Base-by-base conservation (phyloP, 129 eudicot genomes). In the Logfia minima region DNA sequence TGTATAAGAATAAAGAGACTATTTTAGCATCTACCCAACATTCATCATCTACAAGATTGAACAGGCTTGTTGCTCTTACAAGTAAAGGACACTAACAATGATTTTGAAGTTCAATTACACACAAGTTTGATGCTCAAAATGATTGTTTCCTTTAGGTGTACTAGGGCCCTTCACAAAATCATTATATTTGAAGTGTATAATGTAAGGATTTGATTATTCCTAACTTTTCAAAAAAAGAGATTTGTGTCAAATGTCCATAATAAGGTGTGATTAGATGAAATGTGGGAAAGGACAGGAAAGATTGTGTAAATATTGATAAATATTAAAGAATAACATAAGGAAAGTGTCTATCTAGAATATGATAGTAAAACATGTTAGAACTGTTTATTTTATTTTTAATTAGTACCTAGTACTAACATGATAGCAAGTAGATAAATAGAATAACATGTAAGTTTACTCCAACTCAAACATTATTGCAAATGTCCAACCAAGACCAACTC, bases 151-250 rank as follows among this genome's bases (percentile, higher is more conserved):
- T 64, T 68, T 68, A 51, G 10, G 10, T 68, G 56, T 39, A 39
- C 29, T 8, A 68, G 56, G 72, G 55, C 21, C 26, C 56, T 19
- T 68, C 32, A 34, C 31, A 68, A 35, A 35, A 68, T 19, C 28
- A 68, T 68, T 39, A 37, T 68, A 39, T 68, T 35, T 35, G 71
- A 67, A 67, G 71, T 67, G 71, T 66, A 35, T 66, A 16, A 16
- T 35, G 10, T 66, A 66, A 35, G 53, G 11, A 16, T 35, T 32
- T 68, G 56, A 35, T 39, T 21, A 68, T 31, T 28, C 21, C 43
- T 17, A 13, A n/a, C 23, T 14, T 21, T 68, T 68, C 56, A 14
- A 35, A 32, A n/a, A 68, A 39, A 23, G 8, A 8, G 17, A 68
- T 39, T 10, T 68, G 7, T 39, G 39, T 63, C 19, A 63, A 63